Base-by-base conservation (phyloP, 441 rosid species). In the Daphne laureola region DNA sequence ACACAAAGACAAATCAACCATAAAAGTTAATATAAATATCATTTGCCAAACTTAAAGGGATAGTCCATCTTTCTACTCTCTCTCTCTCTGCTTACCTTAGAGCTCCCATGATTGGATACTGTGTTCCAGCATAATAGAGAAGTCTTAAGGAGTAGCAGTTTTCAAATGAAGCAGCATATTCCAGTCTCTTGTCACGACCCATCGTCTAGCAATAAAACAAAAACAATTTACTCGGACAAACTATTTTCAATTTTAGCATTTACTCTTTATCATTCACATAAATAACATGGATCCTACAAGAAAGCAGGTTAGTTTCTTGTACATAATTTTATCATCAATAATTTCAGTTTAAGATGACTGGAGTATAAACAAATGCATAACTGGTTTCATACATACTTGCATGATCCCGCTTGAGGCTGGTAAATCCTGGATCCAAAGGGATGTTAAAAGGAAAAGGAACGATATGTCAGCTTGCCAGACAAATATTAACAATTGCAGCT, bases 31-130 rank as follows among this genome's bases (percentile, higher is more conserved):
- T 8, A 8, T 8, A 31, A 31, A 1, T 31, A 31, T 31, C 36
- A 31, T 31, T 31, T 31, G 8, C 36, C 36, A 31, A 31, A 31
- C 36, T 31, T 31, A 31, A 31, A 31, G 6, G 36, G 1, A 31
- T 31, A 31, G 36, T 8, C 36, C 0, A 31, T 31, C 8, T 31
- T 31, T 31, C 36, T 31, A 31, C 8, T 31, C 6, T 5, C 36
- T 31, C 9, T 31, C 36, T 8, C 36, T 31, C 36, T 31, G 36
- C 45, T 54, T 58, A 88, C 98, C 98, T 84, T 41, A 92, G 83
- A 73, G 96, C 94, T 27, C 96, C 96, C 94, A 92, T 88, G 40
- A 92, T 92, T 14, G 96, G 98, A 79, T 88, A 92, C 48, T 84
- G 90, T 55, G 95, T 86, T 68, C 98, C 96, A 9, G 81, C 84